Base-by-base conservation (phyloP, 129 eudicot genomes). In the Lactuca sativa region DNA sequence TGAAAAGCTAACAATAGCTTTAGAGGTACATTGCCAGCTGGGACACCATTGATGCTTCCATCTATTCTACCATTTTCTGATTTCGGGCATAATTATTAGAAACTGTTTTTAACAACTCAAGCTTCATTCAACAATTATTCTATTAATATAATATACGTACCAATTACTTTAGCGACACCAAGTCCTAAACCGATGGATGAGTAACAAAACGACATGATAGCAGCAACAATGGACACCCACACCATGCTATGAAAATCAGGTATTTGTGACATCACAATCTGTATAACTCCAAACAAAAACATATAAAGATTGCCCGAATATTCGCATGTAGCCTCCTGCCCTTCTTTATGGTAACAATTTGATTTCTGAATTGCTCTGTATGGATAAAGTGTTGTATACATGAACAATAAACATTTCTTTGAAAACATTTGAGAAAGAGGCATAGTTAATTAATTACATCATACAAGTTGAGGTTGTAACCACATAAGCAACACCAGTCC, bases 401-500 rank as follows among this genome's bases (percentile, higher is more conserved):
- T 25, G 30, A 25, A 25, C 30, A 25, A 25, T 1, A 25, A 25
- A 25, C 30, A 25, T 25, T 1, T 25, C 30, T 25, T 25, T 25
- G 30, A 25, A 25, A 25, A 25, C 2, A 44, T 7, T 66, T 25
- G 6, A 21, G 71, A 54, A 56, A 14, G 41, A 54, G 60, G 32
- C 48, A 34, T 25, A 25, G 30, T 25, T 25, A 25, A 25, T 25
- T 0, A 25, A 25, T 62, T 71, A 90, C 97, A 85, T 84, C 82
- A 85, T 84, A 68, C 97, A 85, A 38, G 83, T 78, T 32, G 95
- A 77, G 3, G 91, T 82, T 4, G 90, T 86, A 25, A 90, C 83
- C n/a, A 87, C 86, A 71, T 84, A 90, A 32, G 95, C 97, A 65
- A 90, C 81, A 14, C 90, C 95, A 48, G 84, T 78, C 53, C 97